Conservation (phyloP, 257 asterid genomes). For the Solanum sejunctum region DNA sequence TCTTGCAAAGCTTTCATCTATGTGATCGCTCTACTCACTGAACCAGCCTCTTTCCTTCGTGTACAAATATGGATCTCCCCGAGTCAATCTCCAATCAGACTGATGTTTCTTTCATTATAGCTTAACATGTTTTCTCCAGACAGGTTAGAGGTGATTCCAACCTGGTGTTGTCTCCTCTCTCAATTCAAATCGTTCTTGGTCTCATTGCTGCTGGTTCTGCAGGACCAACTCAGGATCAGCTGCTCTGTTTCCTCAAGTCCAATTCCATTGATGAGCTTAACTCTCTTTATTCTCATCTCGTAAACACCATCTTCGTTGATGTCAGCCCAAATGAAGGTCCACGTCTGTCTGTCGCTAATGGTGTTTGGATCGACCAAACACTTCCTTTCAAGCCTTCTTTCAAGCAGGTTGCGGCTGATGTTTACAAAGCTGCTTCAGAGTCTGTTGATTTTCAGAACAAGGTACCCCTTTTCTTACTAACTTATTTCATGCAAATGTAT, state of each 20-base stretch:
- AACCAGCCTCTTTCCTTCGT: too few species aligned
- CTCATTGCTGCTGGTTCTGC: constrained; percentile 4
- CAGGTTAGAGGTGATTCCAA: constrained; percentile 11
- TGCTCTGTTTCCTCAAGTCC: constrained; percentile 10
- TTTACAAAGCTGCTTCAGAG: neutral
- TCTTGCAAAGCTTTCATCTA: neutral
- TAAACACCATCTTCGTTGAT: constrained; percentile 25
- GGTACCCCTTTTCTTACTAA: neutral
- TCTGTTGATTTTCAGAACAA: neutral
- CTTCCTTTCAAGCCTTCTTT: constrained; percentile 20
- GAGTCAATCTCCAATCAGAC: constrained; percentile 22
- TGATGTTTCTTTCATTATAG: constrained; percentile 20
- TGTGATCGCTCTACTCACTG: neutral
- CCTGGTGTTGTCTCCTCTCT: constrained; percentile 7
- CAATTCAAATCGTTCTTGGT: constrained; percentile 3
- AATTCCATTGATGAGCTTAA: neutral
- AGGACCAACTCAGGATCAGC: neutral
- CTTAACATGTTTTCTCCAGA: constrained; percentile 19
- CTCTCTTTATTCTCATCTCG: constrained; percentile 15
- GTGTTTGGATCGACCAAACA: constrained; percentile 43
- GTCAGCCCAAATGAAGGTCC: constrained; percentile 33
- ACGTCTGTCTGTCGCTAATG: constrained; percentile 33
- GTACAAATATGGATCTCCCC: too few species aligned
- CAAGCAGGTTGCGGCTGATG: neutral
- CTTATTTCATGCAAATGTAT: neutral